These are phyloP conservation scores for Mycotypha africana DNA, from an alignment of 371 early-diverging fungal species.

Conservation along the genomic window DNA sequence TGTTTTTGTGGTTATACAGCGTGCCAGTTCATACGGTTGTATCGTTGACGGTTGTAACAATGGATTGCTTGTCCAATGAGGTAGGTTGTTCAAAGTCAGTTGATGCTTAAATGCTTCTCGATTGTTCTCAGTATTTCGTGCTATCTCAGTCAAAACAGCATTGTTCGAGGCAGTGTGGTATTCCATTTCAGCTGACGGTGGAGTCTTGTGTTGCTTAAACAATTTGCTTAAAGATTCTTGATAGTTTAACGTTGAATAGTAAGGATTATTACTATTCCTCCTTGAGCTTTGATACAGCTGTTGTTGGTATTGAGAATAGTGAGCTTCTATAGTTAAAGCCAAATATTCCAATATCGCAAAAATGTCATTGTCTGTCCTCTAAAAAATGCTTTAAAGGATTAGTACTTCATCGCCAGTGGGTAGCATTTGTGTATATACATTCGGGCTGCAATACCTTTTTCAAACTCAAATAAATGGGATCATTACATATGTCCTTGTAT, in stretches of 20 bases:
- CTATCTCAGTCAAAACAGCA: too few relatives aligned
- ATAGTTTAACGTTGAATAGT: too few relatives aligned
- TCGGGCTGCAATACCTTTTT: slow-evolving; percentile 17
- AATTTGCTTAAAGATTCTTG: too few relatives aligned
- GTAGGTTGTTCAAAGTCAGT: too few relatives aligned
- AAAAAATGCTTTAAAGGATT: background rate
- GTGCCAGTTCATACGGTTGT: slow-evolving; percentile 30
- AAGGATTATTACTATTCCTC: too few relatives aligned
- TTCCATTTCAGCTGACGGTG: too few relatives aligned
- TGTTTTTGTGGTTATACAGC: slow-evolving; percentile 20
- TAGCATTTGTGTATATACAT: background rate
- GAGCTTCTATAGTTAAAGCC: slow-evolving; percentile 8
- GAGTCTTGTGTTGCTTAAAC: too few relatives aligned
- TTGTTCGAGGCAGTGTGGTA: too few relatives aligned
- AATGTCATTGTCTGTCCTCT: slow-evolving; percentile 16
- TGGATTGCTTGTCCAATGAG: slow-evolving; percentile 13
- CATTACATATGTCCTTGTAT: slow-evolving; percentile 6
- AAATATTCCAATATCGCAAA: slow-evolving; percentile 11
- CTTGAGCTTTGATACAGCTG: too few relatives aligned
- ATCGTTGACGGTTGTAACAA: slow-evolving; percentile 18
- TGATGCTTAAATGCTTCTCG: too few relatives aligned
- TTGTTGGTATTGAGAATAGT: too few relatives aligned
- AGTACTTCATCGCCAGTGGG: background rate
- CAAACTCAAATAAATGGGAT: slow-evolving; percentile 11
- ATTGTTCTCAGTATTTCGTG: too few relatives aligned